Evolutionary conservation across 2,329 filamentous ascomycete species (phyloP).

Genomic region (Colletotrichum sp.): DNA sequence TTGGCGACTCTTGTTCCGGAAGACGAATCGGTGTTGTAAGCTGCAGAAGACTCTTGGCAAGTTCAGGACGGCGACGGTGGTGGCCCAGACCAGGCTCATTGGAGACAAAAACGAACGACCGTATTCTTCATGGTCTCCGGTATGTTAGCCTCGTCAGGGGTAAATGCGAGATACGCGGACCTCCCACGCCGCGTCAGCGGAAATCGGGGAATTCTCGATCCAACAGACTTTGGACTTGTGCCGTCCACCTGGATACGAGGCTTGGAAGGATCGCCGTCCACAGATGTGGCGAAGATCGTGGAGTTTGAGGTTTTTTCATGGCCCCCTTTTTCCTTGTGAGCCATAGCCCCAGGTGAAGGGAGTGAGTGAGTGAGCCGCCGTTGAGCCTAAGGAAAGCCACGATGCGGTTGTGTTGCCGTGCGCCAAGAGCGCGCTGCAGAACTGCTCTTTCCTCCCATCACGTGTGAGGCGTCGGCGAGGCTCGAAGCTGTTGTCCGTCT

Average conservation of each 20-base stretch:
- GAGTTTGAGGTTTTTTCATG: background rate
- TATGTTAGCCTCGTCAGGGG: background rate
- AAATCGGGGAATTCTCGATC: background rate
- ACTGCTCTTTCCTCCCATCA: background rate
- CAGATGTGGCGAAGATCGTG: background rate
- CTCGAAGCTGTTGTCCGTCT: background rate
- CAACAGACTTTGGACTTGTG: background rate
- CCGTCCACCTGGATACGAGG: background rate
- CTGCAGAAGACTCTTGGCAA: background rate
- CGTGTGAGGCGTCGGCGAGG: background rate
- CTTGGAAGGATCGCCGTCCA: background rate
- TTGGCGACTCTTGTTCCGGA: background rate
- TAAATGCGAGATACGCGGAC: background rate
- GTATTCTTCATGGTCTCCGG: background rate
- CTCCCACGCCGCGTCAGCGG: background rate
- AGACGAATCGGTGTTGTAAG: background rate
- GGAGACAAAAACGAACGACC: background rate
- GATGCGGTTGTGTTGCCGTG: background rate
- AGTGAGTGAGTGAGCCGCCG: background rate
- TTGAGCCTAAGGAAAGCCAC: background rate
- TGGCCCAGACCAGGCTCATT: background rate
- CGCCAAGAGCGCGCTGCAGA: background rate
- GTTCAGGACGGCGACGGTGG: background rate
- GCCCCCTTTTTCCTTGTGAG: background rate
- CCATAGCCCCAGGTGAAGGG: background rate